A percentile compares a stretch with the other conserved stretches of the same genome.
These are phyloP conservation scores for Thalassiosira mediterranea DNA, from an alignment of 352 stramenopile species.

Conservation along the genomic window DNA sequence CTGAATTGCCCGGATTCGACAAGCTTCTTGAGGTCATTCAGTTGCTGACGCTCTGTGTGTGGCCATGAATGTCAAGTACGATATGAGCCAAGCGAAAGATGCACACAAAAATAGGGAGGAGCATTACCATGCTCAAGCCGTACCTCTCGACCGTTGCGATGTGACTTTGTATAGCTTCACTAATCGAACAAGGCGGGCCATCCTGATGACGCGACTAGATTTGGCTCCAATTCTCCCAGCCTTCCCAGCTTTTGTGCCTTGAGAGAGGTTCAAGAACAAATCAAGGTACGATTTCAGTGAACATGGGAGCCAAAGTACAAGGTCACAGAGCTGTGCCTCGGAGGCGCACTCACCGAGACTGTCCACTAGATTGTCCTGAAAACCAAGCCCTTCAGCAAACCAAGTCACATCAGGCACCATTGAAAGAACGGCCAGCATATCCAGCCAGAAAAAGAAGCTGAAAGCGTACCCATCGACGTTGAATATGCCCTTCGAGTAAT, in stretches of 20 bases:
- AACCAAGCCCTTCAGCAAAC: conserved; percentile 41
- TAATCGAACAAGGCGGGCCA: conserved; percentile 65
- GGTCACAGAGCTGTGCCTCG: no score
- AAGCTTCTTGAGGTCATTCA: conserved; percentile 51
- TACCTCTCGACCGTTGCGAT: conserved; percentile 52
- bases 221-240: conserved; percentile 63
- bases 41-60: conserved; percentile 41
- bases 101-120: no score
- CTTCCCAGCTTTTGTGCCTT: conserved; percentile 54
- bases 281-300: no score
- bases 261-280: not conserved
- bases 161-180: conserved; percentile 78
- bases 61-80: not conserved
- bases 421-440: conserved; percentile 59
- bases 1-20: conserved; percentile 54
- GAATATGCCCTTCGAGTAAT: conserved; percentile 59
- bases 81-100: no score
- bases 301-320: no score
- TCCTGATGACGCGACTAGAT: conserved; percentile 64
- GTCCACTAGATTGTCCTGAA: conserved; percentile 39
- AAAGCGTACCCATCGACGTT: conserved; percentile 59
- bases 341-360: conserved; percentile 32
- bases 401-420: conserved; percentile 66
- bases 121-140: conserved; percentile 11
- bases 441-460: conserved; percentile 73